phyloP scores from a whole-genome alignment of 2,329 filamentous ascomycete species.

The Hypoxylon sp. region DNA sequence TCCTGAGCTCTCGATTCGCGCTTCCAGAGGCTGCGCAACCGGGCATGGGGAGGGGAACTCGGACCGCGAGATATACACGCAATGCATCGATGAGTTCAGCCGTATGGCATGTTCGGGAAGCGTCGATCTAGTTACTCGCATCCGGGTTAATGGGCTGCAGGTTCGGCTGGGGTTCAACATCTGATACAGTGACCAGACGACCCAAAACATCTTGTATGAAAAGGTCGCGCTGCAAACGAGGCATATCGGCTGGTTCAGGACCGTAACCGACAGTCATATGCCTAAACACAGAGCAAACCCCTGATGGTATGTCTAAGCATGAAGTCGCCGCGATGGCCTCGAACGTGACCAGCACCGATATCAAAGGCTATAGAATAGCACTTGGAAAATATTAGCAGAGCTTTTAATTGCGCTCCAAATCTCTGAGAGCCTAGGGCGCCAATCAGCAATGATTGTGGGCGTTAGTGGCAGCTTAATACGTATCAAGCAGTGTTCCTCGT shows the following conservation, averaged over 20 bases:
- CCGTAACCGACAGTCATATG: slow-evolving; percentile 24
- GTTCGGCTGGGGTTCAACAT: slow-evolving; percentile 29
- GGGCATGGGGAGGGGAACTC: slow-evolving; percentile 31
- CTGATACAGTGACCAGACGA: slow-evolving; percentile 25
- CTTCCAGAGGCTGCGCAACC: slow-evolving; percentile 24
- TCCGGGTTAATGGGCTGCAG: slow-evolving; percentile 35
- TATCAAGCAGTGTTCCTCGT: too few relatives aligned
- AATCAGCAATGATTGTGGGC: too few relatives aligned
- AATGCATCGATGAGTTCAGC: slow-evolving; percentile 36
- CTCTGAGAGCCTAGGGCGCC: too few relatives aligned
- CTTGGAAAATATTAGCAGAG: slow-evolving; percentile 14
- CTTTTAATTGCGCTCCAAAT: background rate
- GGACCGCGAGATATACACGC: slow-evolving; percentile 23
- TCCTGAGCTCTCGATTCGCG: slow-evolving; percentile 18
- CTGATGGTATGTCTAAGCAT: slow-evolving; percentile 27
- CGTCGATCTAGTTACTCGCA: slow-evolving; percentile 2
- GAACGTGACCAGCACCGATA: slow-evolving; percentile 30
- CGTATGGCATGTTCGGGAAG: slow-evolving; percentile 36
- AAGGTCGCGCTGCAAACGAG: slow-evolving; percentile 28
- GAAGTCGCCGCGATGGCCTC: slow-evolving; percentile 23
- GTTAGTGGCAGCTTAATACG: too few relatives aligned
- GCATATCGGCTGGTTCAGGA: slow-evolving; percentile 39
- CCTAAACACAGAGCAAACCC: slow-evolving; percentile 5
- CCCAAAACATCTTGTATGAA: slow-evolving; percentile 37
- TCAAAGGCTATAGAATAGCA: slow-evolving; percentile 32